Percentiles rank a stretch among this genome's conserved stretches.
Conservation (phyloP, 2,329 filamentous ascomycete genomes). For the Apiospora kogelbergensis region DNA sequence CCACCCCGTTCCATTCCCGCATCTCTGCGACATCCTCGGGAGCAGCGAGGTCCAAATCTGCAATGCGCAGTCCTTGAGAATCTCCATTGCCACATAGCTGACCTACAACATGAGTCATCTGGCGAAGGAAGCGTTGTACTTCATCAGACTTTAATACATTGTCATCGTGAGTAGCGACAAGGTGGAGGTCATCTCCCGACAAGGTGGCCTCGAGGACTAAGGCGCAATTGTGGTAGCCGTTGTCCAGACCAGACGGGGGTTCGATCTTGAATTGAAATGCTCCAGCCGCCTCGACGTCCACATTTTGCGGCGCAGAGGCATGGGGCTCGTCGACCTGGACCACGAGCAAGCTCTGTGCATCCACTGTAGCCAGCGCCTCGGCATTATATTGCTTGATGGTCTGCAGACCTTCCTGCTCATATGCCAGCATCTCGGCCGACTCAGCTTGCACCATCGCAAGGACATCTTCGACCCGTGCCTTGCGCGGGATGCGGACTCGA, state of each 20-base stretch:
- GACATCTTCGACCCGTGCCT: not conserved
- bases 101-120: constrained; percentile 8
- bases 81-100: not conserved
- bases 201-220: constrained; percentile 7
- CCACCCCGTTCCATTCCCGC: not conserved
- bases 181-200: not conserved
- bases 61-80: not conserved
- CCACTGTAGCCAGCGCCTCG: constrained; percentile 9
- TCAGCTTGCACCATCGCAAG: constrained; percentile 10
- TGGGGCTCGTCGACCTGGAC: constrained; percentile 8
- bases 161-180: constrained; percentile 10
- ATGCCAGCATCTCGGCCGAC: constrained; percentile 4
- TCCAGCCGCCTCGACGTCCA: not conserved
- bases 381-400: constrained; percentile 11
- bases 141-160: constrained; percentile 5
- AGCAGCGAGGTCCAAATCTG: constrained; percentile 7
- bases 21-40: constrained; percentile 2
- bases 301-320: constrained; percentile 1
- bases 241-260: not conserved
- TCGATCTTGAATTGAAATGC: not conserved
- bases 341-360: constrained; percentile 12
- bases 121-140: constrained; percentile 12
- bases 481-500: not conserved
- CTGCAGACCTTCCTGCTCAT: constrained; percentile 13
- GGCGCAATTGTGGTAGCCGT: not conserved